Evolutionary conservation across 352 stramenopile species (phyloP), one percentile per base, ranked within the genome.

Genomic region (Phytophthora fragariaefolia): DNA sequence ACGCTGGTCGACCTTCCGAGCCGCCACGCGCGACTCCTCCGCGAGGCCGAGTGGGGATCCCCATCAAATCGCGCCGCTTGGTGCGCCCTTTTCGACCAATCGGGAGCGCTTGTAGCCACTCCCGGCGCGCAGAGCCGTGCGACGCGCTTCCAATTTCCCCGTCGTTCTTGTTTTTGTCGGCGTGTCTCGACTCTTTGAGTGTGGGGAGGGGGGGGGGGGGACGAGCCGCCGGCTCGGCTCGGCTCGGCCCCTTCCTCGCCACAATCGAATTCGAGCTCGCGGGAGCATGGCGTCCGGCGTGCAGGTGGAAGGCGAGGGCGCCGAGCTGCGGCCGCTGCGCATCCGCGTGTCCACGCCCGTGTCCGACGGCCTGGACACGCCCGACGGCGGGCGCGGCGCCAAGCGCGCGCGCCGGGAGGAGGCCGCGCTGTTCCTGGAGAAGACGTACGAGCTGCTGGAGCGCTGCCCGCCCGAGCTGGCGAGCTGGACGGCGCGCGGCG

Each of bases 371-470:
- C 54, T 57, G 4, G 48, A 73, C 32, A 61, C 59, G 6, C 59
- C 59, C 2, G 52, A 63, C 9, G 46, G 43, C 45, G 46, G 45
- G 17, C 57, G 54, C 26, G 54, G 46, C 15, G 46, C 49, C 15
- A 88, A 87, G 58, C 70, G 80, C 4, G n/a, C n/a, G n/a, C 67
- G 80, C 13, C 51, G 74, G 1, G 79, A 87, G 32, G 79, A 87
- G 32, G 66, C 79, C 27, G 75, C 91, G 50, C 58, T 90, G 47
- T 97, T 97, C 59, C 72, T 97, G 12, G 87, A 95, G 54, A 97
- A 97, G 70, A 97, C 89, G 18, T 97, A 93, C 71, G 87, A 94
- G 66, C 86, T 97, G 67, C 80, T 97, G 56, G 89, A 96, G 60
- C 83, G 84, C 20, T 95, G 89, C 65, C 68, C 91, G 23, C 69